A percentile compares a stretch with the other conserved stretches of the same genome.
phyloP scores from a whole-genome alignment of 1,139 yeast genomes.

The Pichia sp. region DNA sequence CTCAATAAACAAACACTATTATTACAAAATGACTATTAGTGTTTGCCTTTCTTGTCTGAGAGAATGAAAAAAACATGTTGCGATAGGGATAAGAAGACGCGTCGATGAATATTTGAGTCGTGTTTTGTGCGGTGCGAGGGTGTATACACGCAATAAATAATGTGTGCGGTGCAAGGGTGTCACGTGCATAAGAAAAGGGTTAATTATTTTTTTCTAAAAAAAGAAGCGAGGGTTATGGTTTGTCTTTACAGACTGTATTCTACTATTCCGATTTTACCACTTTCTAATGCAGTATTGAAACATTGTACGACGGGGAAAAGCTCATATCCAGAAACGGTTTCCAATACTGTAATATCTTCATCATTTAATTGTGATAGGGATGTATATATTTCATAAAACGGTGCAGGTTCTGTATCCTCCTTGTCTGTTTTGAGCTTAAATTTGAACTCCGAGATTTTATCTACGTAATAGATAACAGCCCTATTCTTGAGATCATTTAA shows the following conservation, averaged over 20 bases:
- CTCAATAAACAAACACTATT: not conserved
- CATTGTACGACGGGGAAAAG: conserved; percentile 4
- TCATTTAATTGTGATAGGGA: not conserved
- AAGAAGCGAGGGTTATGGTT: not conserved
- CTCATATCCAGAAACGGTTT: conserved; percentile 1
- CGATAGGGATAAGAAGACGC: not conserved
- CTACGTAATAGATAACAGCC: conserved; percentile 6
- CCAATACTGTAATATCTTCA: not conserved
- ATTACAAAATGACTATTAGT: not conserved
- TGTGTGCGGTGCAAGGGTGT: conserved; percentile 1
- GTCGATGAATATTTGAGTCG: not conserved
- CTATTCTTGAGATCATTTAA: not conserved
- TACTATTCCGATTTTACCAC: conserved; percentile 2
- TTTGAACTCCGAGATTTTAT: not conserved
- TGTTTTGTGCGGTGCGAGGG: not conserved
- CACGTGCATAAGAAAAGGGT: conserved; percentile 3
- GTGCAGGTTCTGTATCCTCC: not conserved
- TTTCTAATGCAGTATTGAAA: not conserved
- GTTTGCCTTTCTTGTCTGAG: not conserved
- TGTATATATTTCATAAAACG: conserved; percentile 15
- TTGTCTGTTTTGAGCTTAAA: not conserved
- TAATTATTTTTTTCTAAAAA: too few species aligned
- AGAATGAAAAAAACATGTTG: not conserved
- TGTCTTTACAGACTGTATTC: not conserved
- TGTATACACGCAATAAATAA: not conserved